phyloP scores from a whole-genome alignment of 2,329 filamentous ascomycete species.

The Diaporthe eres region DNA sequence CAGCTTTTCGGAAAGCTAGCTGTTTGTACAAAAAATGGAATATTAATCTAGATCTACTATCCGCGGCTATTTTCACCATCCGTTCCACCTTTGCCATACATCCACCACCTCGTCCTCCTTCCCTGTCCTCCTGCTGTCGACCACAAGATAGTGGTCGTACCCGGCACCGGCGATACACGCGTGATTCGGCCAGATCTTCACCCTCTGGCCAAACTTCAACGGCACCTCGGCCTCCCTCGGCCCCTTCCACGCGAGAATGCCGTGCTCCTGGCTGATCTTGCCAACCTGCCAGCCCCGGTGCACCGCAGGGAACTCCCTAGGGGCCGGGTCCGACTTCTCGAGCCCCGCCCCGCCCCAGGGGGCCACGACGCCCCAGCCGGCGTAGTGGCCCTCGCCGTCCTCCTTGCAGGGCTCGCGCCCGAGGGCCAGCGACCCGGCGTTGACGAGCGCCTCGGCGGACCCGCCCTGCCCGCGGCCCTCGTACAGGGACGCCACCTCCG shows the following conservation, averaged over 20 bases:
- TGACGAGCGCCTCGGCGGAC: conserved; percentile 75
- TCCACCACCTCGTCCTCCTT: conserved; percentile 77
- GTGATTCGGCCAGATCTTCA: conserved; percentile 85
- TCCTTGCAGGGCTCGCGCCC: conserved; percentile 80
- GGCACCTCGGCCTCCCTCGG: conserved; percentile 60
- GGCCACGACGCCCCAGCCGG: conserved; percentile 78
- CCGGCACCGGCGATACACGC: conserved; percentile 81
- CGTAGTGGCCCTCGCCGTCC: conserved; percentile 63
- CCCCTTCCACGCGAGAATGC: conserved; percentile 74
- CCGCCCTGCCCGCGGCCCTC: conserved; percentile 64
- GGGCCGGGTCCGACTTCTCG: conserved; percentile 52
- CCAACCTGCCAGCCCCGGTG: conserved; percentile 76
- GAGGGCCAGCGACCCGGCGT: conserved; percentile 77
- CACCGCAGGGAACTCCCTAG: conserved; percentile 57
- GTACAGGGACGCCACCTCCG: conserved; percentile 80
- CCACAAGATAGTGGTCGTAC: conserved; percentile 80
- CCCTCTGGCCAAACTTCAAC: conserved; percentile 74
- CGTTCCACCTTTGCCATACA: conserved; percentile 80
- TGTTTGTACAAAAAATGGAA: conserved; percentile 30
- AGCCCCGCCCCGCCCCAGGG: conserved; percentile 63
- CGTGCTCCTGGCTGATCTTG: conserved; percentile 84
- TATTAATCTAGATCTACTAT: conserved; percentile 26
- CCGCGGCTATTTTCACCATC: conserved; percentile 67
- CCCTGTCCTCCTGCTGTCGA: conserved; percentile 72
- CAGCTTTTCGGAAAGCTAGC: conserved; percentile 28